phyloP scores from a whole-genome alignment of 2,329 filamentous ascomycete genomes.

The Hypoxylon sp. region DNA sequence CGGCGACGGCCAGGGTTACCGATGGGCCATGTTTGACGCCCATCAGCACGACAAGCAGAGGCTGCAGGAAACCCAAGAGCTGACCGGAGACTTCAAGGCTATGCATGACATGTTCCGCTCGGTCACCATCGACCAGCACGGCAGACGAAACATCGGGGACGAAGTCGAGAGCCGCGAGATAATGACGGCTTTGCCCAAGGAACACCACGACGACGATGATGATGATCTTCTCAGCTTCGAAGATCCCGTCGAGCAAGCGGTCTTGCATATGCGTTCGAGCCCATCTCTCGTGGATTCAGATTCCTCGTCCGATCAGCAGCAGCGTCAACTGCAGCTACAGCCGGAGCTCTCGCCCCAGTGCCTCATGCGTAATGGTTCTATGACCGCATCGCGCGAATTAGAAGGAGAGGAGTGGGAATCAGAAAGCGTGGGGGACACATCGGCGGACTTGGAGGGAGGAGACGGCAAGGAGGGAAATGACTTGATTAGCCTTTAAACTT shows the following conservation, averaged over 20 bases:
- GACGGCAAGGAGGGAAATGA: constrained; percentile 2
- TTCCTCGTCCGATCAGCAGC: neutral
- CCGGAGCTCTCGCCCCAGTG: neutral
- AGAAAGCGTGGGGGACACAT: constrained; percentile 12
- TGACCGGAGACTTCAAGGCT: neutral
- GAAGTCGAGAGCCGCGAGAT: constrained; percentile 22
- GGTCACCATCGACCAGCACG: constrained; percentile 39
- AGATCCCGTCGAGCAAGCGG: constrained; percentile 4
- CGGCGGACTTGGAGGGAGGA: neutral
- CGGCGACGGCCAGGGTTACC: neutral
- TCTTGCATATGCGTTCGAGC: neutral
- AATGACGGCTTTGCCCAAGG: constrained; percentile 27
- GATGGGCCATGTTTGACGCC: constrained; percentile 40
- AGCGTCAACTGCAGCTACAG: neutral
- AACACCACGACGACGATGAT: constrained; percentile 1
- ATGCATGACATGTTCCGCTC: constrained; percentile 43
- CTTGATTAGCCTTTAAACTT: constrained; percentile 22
- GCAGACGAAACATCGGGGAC: constrained; percentile 40
- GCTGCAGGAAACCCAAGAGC: constrained; percentile 11
- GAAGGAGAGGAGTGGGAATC: constrained; percentile 42
- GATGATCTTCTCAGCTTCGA: constrained; percentile 24
- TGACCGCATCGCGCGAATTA: constrained; percentile 3
- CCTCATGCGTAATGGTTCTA: neutral
- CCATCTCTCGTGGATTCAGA: neutral
- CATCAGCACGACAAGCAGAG: constrained; percentile 36